Evolutionary conservation across 352 stramenopile genomes (phyloP).

Genomic region (Thalassiosira exigua): DNA sequence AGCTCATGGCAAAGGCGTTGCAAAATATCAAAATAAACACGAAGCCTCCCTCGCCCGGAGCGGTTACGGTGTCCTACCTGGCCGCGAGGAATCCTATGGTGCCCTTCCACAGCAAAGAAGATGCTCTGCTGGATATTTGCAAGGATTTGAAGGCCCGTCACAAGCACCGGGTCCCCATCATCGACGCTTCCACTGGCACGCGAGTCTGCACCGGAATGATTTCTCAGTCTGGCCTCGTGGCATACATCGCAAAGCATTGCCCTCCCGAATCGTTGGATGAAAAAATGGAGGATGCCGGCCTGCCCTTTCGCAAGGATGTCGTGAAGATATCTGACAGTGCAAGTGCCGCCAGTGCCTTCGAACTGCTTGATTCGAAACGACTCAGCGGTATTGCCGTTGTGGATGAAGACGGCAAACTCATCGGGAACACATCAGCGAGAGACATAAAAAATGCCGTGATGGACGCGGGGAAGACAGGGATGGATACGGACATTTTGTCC

Average conservation of each 20-base stretch:
- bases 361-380: slow-evolving; percentile 55
- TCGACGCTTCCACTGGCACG: slow-evolving; percentile 27
- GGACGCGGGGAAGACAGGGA: slow-evolving; percentile 46
- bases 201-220: slow-evolving; percentile 48
- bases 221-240: slow-evolving; percentile 51
- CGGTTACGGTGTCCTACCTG: slow-evolving; percentile 55
- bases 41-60: slow-evolving; percentile 34
- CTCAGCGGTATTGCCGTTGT: slow-evolving; percentile 63
- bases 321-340: slow-evolving; percentile 41
- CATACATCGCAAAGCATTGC: slow-evolving; percentile 50
- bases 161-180: slow-evolving; percentile 51
- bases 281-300: slow-evolving; percentile 50
- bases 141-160: slow-evolving; percentile 36
- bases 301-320: slow-evolving; percentile 52
- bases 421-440: slow-evolving; percentile 60
- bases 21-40: slow-evolving; percentile 57
- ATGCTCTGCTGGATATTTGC: slow-evolving; percentile 49
- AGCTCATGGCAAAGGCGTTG: slow-evolving; percentile 50
- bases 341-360: slow-evolving; percentile 48
- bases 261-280: slow-evolving; percentile 44
- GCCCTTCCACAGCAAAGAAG: slow-evolving; percentile 31
- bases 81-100: slow-evolving; percentile 53
- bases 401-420: slow-evolving; percentile 59
- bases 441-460: slow-evolving; percentile 63
- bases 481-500: slow-evolving; percentile 61